Base-by-base conservation (phyloP, 1,284 basidiomycete genomes). In the Mycena citricolor region DNA sequence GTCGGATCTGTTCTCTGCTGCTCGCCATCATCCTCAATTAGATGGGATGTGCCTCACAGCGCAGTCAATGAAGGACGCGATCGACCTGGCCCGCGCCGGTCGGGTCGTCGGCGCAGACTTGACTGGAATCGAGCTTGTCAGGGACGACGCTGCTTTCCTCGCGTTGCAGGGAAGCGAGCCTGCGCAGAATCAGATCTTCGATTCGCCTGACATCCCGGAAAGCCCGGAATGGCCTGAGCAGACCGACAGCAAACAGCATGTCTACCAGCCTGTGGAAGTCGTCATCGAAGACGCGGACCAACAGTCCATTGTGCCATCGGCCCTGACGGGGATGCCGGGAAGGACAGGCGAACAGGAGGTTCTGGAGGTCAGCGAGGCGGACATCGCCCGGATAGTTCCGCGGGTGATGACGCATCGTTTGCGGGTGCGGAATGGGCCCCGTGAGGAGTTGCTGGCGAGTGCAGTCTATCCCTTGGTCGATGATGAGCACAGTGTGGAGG, bases 331-430 rank as follows among this genome's bases (percentile, higher is more conserved):
- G 29, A 28, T 25, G 29, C 12, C 25, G 25, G 7, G 43, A 43
- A 5, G 36, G 12, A 17, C 37, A 21, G 21, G 33, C 38, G 45
- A 45, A 29, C 24, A 17, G 8, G 35, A 33, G 10, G 62, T 71
- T 33, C 61, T 84, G 54, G 81, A 85, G 47, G 76, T 85, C 3
- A 79, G 80, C 7, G 83, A 86, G 58, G 81, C 81, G 47, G 82
- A 88, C 54, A 69, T 86, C 50, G 83, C 81, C 42, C 71, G 80
- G 45, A 76, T 86, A 17, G 75, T 84, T 51, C 83, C 83, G 24
- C 67, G 84, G 23, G 77, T 82, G 0, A 72, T 89, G 22, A 81
- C 81, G 6, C 86, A 89, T 64, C 78, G 86, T 8, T 55, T 89
- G 49, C 68, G 82, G 42, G 74, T 85, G 41, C 69, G 85, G 23